phyloP scores from a whole-genome alignment of 108 stramenopile genomes.

The Nitzschia sp. region DNA sequence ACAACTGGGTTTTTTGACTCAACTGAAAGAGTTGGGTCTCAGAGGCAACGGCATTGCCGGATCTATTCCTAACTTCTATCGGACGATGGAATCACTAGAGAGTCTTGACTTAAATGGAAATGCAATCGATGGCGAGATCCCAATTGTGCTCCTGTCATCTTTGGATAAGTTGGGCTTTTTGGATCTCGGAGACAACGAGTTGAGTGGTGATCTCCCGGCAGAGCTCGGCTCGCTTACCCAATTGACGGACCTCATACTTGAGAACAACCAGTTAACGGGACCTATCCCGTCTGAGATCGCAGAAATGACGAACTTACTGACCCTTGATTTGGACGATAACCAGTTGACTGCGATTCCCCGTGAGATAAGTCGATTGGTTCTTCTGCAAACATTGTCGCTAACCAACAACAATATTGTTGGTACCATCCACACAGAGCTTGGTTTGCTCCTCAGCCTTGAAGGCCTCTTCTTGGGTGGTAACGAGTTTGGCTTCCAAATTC shows the following conservation, averaged over 20 bases:
- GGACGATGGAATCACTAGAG: slow-evolving; percentile 12
- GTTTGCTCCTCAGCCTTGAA: slow-evolving; percentile 48
- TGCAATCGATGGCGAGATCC: slow-evolving; percentile 15
- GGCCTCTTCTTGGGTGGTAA: slow-evolving; percentile 50
- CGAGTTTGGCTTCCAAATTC: slow-evolving; percentile 56
- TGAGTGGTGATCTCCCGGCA: slow-evolving; percentile 17
- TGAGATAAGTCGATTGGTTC: slow-evolving; percentile 30
- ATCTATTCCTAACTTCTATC: slow-evolving; percentile 23
- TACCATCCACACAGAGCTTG: slow-evolving; percentile 57
- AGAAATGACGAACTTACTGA: slow-evolving; percentile 19
- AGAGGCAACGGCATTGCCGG: slow-evolving; percentile 34
- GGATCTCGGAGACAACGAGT: slow-evolving; percentile 26
- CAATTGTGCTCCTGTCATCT: slow-evolving; percentile 13
- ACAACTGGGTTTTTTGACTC: slow-evolving; percentile 25
- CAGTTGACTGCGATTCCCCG: slow-evolving; percentile 22
- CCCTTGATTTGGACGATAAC: slow-evolving; percentile 29
- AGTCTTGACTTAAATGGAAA: slow-evolving; percentile 32
- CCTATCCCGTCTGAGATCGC: slow-evolving; percentile 21
- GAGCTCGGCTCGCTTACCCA: slow-evolving; percentile 18
- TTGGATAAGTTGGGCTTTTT: slow-evolving; percentile 34
- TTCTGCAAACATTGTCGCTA: slow-evolving; percentile 32
- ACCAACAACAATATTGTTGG: slow-evolving; percentile 56
- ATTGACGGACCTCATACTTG: slow-evolving; percentile 18
- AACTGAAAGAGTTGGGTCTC: slow-evolving; percentile 17
- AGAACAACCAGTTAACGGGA: slow-evolving; percentile 31